These are phyloP conservation scores for Penicillium mononematosum DNA, from an alignment of 495 filamentous ascomycete species.

Conservation along the genomic window DNA sequence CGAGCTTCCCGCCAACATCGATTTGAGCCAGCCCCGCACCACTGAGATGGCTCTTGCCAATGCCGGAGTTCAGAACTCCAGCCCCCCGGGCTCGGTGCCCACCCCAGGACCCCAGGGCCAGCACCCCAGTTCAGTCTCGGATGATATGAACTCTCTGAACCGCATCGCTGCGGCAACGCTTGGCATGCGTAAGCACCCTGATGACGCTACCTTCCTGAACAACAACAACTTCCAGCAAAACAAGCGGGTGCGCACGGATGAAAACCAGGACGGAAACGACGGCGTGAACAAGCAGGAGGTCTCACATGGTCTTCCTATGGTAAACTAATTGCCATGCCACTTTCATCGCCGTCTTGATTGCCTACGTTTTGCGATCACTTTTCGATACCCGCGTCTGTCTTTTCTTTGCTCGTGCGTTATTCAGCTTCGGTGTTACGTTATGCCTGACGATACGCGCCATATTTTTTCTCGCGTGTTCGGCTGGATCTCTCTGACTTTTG, in stretches of 20 bases:
- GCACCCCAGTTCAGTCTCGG: constrained; percentile 31
- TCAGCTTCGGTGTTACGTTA: background rate
- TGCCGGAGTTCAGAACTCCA: constrained; percentile 17
- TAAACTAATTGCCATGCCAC: constrained; percentile 8
- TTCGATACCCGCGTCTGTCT: constrained; percentile 23
- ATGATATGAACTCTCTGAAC: constrained; percentile 48
- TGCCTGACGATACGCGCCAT: background rate
- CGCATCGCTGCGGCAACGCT: constrained; percentile 48
- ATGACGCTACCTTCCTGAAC: constrained; percentile 33
- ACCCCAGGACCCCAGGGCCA: constrained; percentile 24
- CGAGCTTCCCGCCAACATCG: constrained; percentile 68
- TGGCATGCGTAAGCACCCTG: constrained; percentile 48
- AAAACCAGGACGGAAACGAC: constrained; percentile 31
- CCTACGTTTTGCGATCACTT: constrained; percentile 1
- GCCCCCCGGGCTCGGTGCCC: constrained; percentile 14
- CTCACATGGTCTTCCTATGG: constrained; percentile 35
- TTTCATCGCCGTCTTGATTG: constrained; percentile 5
- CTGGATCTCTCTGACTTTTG: constrained; percentile 21
- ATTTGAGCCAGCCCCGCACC: constrained; percentile 44
- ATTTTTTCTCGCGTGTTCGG: background rate
- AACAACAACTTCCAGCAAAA: constrained; percentile 33
- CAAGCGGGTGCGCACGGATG: constrained; percentile 38
- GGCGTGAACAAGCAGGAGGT: constrained; percentile 31
- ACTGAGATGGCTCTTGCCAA: constrained; percentile 32
- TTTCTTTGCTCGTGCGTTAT: constrained; percentile 5